phyloP scores from a whole-genome alignment of 352 stramenopile species.

The Plasmopara halstedii region DNA sequence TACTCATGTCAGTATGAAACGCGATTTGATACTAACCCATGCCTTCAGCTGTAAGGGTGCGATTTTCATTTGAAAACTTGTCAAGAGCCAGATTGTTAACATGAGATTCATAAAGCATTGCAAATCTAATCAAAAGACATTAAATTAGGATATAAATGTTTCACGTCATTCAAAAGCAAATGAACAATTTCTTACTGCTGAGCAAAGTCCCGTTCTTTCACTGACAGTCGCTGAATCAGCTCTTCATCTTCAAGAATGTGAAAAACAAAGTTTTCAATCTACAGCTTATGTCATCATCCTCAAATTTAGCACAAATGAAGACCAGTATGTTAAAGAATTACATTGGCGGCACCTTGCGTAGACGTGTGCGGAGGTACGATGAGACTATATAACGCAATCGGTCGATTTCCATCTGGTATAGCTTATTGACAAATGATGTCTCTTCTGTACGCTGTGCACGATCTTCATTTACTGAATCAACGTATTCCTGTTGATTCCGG shows the following conservation, averaged over 20 bases:
- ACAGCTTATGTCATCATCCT: neutral
- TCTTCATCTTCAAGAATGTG: conserved; percentile 44
- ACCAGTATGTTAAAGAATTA: too few species aligned
- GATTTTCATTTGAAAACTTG: conserved; percentile 64
- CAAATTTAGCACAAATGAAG: too few species aligned
- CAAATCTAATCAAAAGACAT: conserved; percentile 21
- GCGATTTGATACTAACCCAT: conserved; percentile 37
- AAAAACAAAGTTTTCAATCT: conserved; percentile 74
- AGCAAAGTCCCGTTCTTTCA: conserved; percentile 67
- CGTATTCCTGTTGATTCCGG: conserved; percentile 81
- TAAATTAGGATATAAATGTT: too few species aligned
- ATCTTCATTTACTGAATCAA: conserved; percentile 73
- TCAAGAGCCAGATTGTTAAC: conserved; percentile 53
- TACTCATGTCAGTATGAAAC: neutral
- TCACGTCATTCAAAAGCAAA: too few species aligned
- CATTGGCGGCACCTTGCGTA: conserved; percentile 43
- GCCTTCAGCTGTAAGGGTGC: conserved; percentile 39
- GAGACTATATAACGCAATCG: conserved; percentile 77
- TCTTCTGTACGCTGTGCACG: conserved; percentile 57
- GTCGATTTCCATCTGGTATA: conserved; percentile 88
- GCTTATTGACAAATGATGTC: conserved; percentile 73
- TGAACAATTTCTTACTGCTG: conserved; percentile 39
- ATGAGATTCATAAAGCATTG: conserved; percentile 63
- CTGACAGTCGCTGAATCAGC: conserved; percentile 49
- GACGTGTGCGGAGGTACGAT: conserved; percentile 70